Base-by-base conservation (phyloP, 768 basidiomycete genomes). In the Macrolepiota fuliginosa region DNA sequence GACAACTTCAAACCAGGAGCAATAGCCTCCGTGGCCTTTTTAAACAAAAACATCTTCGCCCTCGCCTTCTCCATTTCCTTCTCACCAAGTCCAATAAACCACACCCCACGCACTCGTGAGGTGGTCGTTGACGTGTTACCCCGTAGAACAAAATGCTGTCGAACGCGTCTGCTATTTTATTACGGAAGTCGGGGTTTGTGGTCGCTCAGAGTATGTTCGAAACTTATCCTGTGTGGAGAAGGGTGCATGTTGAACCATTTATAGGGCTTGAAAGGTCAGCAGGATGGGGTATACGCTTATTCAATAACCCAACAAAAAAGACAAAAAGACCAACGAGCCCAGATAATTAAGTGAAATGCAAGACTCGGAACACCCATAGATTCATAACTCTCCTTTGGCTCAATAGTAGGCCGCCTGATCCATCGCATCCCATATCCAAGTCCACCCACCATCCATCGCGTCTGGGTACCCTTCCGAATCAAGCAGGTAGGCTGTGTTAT, bases 401-500 rank as follows among this genome's bases (percentile, higher is more conserved):
- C 70, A 64, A 89, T 74, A 71, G 90, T 88, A 1, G 80, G 83
- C 42, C 85, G 71, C 13, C 72, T 72, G 11, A 73, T 66, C 67
- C 79, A 87, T 36, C 68, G 61, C 2, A 78, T 68, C 37, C 77
- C 74, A 10, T 68, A 58, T 3, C 85, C 84, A 58, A 73, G 66
- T 58, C 88, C 81, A 92, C 5, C 84, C 53, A 29, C 29, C 52
- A 22, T 63, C 59, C 22, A 52, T 56, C 24, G 39, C 49, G 29
- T 81, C 79, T 0, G 72, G 90, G 64, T 91, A 90, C 1, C 79
- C 72, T 42, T 74, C 72, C 27, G 91, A 76, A 9, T 92, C 90
- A 0, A 68, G 64, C 1, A 90, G 90, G 65, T 85, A 86, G n/a
- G 80, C 78, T 49, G 72, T 70, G 6, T 77, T 71, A 0, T 70